These are phyloP conservation scores for Coemansia pectinata DNA, from an alignment of 192 early-diverging fungal species.

Conservation along the genomic window DNA sequence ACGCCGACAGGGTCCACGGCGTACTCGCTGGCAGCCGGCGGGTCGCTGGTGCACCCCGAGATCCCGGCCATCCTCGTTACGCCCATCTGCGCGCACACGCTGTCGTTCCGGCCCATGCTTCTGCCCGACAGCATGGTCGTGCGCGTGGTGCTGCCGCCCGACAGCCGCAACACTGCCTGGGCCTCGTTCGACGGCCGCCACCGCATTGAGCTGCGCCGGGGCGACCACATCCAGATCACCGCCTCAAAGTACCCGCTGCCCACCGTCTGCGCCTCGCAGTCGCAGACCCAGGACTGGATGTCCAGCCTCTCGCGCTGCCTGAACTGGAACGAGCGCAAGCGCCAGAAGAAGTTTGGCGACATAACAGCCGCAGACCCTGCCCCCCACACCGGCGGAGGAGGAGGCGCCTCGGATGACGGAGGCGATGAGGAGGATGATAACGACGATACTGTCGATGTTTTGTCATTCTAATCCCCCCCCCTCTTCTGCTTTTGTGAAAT, in stretches of 20 bases:
- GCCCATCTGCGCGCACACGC: conserved; percentile 90
- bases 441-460: conserved; percentile 11
- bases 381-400: neutral
- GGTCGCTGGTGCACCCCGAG: conserved; percentile 93
- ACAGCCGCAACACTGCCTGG: conserved; percentile 89
- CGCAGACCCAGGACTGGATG: conserved; percentile 88
- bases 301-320: conserved; percentile 78
- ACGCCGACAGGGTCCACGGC: conserved; percentile 94
- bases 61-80: conserved; percentile 91
- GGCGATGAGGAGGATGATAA: conserved; percentile 15
- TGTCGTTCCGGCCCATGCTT: conserved; percentile 96
- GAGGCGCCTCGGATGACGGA: conserved; percentile 8
- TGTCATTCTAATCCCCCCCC: neutral
- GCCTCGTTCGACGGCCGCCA: conserved; percentile 93
- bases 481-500: too few species aligned
- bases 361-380: conserved; percentile 21
- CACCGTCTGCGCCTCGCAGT: conserved; percentile 75
- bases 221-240: conserved; percentile 85
- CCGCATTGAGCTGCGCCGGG: conserved; percentile 82
- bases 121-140: conserved; percentile 92
- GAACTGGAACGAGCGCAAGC: conserved; percentile 90
- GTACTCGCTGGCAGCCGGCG: conserved; percentile 91
- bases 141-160: conserved; percentile 78
- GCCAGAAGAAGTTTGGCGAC: conserved; percentile 79
- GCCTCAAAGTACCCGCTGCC: conserved; percentile 86